Conservation (phyloP, 2,329 filamentous ascomycete species). For the Xylariaceae sp. region DNA sequence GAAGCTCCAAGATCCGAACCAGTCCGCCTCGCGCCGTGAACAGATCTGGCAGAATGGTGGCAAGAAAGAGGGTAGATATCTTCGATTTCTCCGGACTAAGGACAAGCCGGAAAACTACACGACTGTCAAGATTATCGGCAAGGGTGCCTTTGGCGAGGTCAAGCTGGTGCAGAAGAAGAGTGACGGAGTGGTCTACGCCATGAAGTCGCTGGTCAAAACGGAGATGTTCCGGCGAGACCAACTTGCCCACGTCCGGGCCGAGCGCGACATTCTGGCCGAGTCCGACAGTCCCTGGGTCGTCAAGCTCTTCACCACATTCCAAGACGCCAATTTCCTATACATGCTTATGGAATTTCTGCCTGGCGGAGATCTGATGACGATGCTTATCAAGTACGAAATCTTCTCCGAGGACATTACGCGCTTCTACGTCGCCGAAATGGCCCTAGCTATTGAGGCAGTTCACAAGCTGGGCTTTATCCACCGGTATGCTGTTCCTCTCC, state of each 20-base stretch:
- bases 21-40: slow-evolving; percentile 69
- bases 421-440: slow-evolving; percentile 98
- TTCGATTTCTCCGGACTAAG: slow-evolving; percentile 88
- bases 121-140: slow-evolving; percentile 96
- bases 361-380: slow-evolving; percentile 97
- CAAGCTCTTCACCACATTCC: slow-evolving; percentile 96
- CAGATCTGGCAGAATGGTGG: slow-evolving; percentile 79
- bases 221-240: slow-evolving; percentile 99
- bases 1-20: slow-evolving; percentile 68
- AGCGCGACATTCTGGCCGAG: slow-evolving; percentile 95
- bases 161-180: slow-evolving; percentile 95
- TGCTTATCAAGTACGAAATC: slow-evolving; percentile 99
- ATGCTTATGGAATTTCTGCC: slow-evolving; percentile 99
- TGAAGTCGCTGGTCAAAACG: slow-evolving; percentile 97
- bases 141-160: slow-evolving; percentile 97
- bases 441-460: slow-evolving; percentile 95
- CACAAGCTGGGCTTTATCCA: slow-evolving; percentile 98
- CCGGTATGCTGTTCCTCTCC: slow-evolving; percentile 53
- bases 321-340: slow-evolving; percentile 92
- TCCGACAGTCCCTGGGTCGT: slow-evolving; percentile 99
- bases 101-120: slow-evolving; percentile 92
- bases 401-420: slow-evolving; percentile 98
- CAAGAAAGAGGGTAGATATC: slow-evolving; percentile 82
- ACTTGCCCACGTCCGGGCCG: slow-evolving; percentile 90
- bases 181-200: slow-evolving; percentile 93